These are phyloP conservation scores for Acacia confusa DNA, from an alignment of 306 rosid species.

Conservation along the genomic window DNA sequence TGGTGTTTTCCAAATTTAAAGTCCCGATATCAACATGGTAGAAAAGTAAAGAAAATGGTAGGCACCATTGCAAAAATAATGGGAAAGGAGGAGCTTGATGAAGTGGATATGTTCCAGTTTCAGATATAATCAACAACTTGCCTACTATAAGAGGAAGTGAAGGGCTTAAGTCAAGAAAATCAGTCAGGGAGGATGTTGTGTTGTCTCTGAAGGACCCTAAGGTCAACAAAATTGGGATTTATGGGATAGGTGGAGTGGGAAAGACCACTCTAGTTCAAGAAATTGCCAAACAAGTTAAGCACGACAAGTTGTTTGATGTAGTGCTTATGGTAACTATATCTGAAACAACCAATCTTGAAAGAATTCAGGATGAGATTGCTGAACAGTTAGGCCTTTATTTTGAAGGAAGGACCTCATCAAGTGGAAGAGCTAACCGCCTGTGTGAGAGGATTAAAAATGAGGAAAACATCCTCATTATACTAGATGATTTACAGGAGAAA, in stretches of 20 bases:
- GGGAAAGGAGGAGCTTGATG: background rate
- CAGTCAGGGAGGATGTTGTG: background rate
- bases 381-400: background rate
- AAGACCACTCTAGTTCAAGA: background rate
- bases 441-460: background rate
- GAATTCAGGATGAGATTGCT: background rate
- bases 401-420: background rate
- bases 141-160: background rate
- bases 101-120: background rate
- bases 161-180: background rate
- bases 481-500: background rate
- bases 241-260: constrained; percentile 11
- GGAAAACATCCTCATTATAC: background rate
- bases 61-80: background rate
- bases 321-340: background rate
- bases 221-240: background rate
- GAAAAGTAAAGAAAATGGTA: constrained; percentile 8
- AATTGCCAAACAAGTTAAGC: background rate
- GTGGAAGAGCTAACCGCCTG: background rate
- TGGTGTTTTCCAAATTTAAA: constrained; percentile 18
- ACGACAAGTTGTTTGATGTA: constrained; percentile 1
- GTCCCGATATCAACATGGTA: constrained; percentile 9
- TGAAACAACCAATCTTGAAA: background rate
- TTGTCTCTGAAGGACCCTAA: background rate
- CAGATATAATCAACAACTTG: background rate